These are phyloP conservation scores for Inosperma sp. DNA, from an alignment of 768 basidiomycete species.

Conservation along the genomic window DNA sequence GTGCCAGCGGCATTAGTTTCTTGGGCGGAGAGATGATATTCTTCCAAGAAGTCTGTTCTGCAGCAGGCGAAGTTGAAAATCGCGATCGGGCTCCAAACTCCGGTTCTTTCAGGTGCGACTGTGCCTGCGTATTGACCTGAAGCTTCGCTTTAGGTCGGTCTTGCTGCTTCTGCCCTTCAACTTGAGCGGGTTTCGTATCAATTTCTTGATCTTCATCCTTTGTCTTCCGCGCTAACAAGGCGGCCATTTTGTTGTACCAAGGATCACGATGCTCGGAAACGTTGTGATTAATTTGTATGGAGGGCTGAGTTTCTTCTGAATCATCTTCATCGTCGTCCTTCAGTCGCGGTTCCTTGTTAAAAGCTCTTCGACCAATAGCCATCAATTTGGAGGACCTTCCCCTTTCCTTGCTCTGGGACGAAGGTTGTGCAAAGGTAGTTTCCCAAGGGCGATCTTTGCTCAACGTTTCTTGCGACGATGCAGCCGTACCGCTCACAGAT, in stretches of 20 bases:
- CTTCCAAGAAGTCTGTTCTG: conserved; percentile 30
- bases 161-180: conserved; percentile 1
- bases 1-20: conserved; percentile 13
- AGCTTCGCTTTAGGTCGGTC: neutral
- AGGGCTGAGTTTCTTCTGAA: conserved; percentile 14
- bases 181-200: conserved; percentile 14
- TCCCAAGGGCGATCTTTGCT: conserved; percentile 17
- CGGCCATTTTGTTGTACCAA: conserved; percentile 38
- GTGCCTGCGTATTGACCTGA: conserved; percentile 19
- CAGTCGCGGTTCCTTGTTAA: conserved; percentile 20
- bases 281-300: conserved; percentile 14
- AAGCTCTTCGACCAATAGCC: conserved; percentile 41
- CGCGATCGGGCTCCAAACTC: conserved; percentile 20
- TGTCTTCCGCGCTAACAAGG: conserved; percentile 22
- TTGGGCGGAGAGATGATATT: conserved; percentile 27
- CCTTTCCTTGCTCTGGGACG: conserved; percentile 10
- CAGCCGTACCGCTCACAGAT: conserved; percentile 5
- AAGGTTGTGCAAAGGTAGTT: conserved; percentile 20
- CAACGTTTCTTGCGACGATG: conserved; percentile 14
- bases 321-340: conserved; percentile 27
- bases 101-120: neutral
- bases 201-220: conserved; percentile 10
- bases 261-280: conserved; percentile 12
- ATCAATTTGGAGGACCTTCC: conserved; percentile 39
- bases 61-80: conserved; percentile 38